Conservation (phyloP, 495 filamentous ascomycete species). For the Friedmanniomyces simplex region DNA sequence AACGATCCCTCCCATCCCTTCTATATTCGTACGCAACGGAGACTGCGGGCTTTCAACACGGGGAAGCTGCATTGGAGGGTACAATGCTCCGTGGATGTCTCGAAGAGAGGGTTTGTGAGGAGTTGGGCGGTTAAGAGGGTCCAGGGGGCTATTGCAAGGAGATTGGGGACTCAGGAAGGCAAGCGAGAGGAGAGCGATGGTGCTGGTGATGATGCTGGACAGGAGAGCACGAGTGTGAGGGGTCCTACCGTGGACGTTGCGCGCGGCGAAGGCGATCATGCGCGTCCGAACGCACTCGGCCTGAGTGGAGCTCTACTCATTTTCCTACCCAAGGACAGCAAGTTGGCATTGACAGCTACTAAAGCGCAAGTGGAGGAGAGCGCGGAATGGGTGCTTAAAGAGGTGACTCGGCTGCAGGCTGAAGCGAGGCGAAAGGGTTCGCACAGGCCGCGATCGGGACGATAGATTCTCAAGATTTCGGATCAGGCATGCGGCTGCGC, state of each 20-base stretch:
- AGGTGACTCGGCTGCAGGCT: not conserved
- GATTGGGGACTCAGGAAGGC: slow-evolving; percentile 27
- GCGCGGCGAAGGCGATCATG: not conserved
- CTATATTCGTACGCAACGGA: slow-evolving; percentile 11
- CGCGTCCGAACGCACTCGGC: not conserved
- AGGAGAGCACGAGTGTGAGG: not conserved
- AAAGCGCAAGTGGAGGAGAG: not conserved
- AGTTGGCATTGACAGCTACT: not conserved
- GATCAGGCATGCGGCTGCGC: no score
- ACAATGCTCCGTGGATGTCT: slow-evolving; percentile 21
- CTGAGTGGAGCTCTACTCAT: not conserved
- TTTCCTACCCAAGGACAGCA: not conserved
- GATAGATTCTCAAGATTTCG: no score
- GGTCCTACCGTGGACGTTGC: not conserved
- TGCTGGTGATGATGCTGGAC: not conserved
- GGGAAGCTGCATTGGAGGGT: slow-evolving; percentile 29
- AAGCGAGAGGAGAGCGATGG: not conserved
- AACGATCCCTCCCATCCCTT: slow-evolving; percentile 11
- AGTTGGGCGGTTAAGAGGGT: slow-evolving; percentile 41
- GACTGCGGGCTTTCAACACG: slow-evolving; percentile 20
- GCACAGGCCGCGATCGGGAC: no score
- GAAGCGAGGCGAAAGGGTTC: no score
- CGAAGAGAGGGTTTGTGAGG: slow-evolving; percentile 42
- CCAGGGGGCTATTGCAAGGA: slow-evolving; percentile 43
- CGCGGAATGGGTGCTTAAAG: not conserved